A percentile compares a stretch with the other conserved stretches of the same genome.
Evolutionary conservation across 1,139 yeast species (phyloP).

Genomic region (Suhomyces taliae): DNA sequence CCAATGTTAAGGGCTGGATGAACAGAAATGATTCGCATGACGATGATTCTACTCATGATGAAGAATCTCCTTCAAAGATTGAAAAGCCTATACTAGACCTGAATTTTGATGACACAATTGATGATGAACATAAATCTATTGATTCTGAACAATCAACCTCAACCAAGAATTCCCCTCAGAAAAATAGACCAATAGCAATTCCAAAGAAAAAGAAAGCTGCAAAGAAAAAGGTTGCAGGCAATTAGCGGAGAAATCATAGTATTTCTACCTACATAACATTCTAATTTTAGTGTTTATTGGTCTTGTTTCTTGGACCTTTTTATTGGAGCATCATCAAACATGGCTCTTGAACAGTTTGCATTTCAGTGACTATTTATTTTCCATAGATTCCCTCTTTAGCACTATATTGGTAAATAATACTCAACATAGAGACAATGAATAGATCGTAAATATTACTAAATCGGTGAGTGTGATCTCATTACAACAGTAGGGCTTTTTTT

Average conservation of each 20-base stretch:
- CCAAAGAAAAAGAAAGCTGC: constrained; percentile 4
- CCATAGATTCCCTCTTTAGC: neutral
- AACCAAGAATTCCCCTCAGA: constrained; percentile 3
- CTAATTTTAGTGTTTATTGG: too few species aligned
- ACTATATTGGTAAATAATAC: neutral
- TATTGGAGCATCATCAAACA: neutral
- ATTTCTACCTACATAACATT: too few species aligned
- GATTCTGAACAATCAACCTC: constrained; percentile 7
- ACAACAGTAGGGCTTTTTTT: too few species aligned
- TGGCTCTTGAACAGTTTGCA: neutral
- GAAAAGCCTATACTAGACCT: constrained; percentile 3
- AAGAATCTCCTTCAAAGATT: constrained; percentile 12
- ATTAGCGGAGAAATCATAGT: neutral
- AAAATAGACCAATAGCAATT: neutral
- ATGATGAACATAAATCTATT: constrained; percentile 1
- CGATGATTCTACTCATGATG: constrained; percentile 14
- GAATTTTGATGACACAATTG: neutral
- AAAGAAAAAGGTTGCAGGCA: neutral
- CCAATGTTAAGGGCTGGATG: constrained; percentile 71
- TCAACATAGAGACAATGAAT: neutral
- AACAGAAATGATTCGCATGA: constrained; percentile 26
- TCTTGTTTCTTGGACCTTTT: neutral
- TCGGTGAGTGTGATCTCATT: too few species aligned
- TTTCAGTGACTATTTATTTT: neutral
- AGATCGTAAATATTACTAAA: neutral